These are phyloP conservation scores for Zygosaccharomyces siamensis DNA, from an alignment of 805 yeast genomes.

Conservation along the genomic window DNA sequence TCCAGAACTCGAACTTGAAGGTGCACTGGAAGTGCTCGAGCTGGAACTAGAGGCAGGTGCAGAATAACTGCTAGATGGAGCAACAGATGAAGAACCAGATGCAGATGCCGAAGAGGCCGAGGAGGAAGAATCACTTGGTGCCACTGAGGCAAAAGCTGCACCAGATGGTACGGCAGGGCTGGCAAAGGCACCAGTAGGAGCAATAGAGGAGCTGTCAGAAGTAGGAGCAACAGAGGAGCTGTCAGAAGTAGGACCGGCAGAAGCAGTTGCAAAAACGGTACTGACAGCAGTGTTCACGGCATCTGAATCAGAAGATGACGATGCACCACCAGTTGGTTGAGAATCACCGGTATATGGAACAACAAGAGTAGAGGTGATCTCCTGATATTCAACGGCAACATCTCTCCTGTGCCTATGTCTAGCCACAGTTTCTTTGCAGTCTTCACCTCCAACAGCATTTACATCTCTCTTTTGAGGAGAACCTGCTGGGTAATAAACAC, in stretches of 20 bases:
- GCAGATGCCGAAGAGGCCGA: constrained; percentile 14
- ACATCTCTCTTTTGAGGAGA: constrained; percentile 40
- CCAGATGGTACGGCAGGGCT: not conserved
- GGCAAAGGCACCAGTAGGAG: constrained; percentile 7
- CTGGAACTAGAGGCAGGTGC: constrained; percentile 29
- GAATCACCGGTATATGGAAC: constrained; percentile 53
- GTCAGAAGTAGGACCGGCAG: constrained; percentile 23
- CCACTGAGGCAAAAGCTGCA: not conserved
- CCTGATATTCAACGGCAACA: constrained; percentile 56
- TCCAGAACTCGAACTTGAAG: constrained; percentile 36
- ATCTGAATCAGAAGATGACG: constrained; percentile 16
- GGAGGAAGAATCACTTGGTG: constrained; percentile 2
- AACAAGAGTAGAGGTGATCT: constrained; percentile 73
- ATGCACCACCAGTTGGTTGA: constrained; percentile 27
- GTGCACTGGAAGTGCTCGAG: constrained; percentile 29
- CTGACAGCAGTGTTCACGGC: constrained; percentile 17
- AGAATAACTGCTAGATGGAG: constrained; percentile 15
- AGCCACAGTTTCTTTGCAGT: constrained; percentile 29
- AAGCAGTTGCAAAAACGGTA: constrained; percentile 22
- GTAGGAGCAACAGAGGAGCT: constrained; percentile 22
- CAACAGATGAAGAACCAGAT: constrained; percentile 25
- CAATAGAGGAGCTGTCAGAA: constrained; percentile 21
- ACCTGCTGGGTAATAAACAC: constrained; percentile 75
- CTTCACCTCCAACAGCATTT: constrained; percentile 37
- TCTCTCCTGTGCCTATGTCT: constrained; percentile 55